A percentile compares a stretch with the other conserved stretches of the same genome.
These are phyloP conservation scores for Dioszegia hungarica DNA, from an alignment of 768 basidiomycete genomes.

Conservation along the genomic window DNA sequence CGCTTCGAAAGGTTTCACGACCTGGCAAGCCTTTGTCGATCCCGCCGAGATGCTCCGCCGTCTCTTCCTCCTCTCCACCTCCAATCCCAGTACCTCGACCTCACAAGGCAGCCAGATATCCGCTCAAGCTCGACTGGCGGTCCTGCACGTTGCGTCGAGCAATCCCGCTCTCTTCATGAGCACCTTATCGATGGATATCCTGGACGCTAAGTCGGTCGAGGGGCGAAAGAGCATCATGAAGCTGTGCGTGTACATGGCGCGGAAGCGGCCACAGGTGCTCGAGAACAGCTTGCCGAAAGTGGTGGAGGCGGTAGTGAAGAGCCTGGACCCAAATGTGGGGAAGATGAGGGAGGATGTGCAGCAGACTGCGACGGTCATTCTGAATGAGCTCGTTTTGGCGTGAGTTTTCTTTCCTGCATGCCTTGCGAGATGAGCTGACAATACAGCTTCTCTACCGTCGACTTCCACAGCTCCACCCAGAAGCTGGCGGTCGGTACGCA, in stretches of 20 bases:
- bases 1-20: constrained; percentile 81
- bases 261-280: constrained; percentile 84
- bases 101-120: constrained; percentile 60
- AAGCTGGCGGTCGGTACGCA: constrained; percentile 86
- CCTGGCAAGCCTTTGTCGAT: constrained; percentile 93
- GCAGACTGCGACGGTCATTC: constrained; percentile 87
- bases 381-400: constrained; percentile 92
- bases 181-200: constrained; percentile 81
- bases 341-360: constrained; percentile 70
- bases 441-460: constrained; percentile 80
- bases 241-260: constrained; percentile 84
- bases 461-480: constrained; percentile 82
- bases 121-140: constrained; percentile 73
- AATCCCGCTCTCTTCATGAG: constrained; percentile 92
- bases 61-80: constrained; percentile 73
- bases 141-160: constrained; percentile 73
- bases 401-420: constrained; percentile 50
- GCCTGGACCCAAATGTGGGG: constrained; percentile 82
- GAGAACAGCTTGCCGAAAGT: constrained; percentile 76
- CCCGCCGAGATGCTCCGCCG: constrained; percentile 80
- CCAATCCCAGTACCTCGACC: constrained; percentile 11
- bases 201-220: constrained; percentile 59
- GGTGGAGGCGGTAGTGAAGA: constrained; percentile 93
- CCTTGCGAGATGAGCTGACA: background rate
- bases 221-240: constrained; percentile 86